Evolutionary conservation across 225 moss, liverwort and hornwort genomes (phyloP).

Genomic region (Sphagnum contortum): DNA sequence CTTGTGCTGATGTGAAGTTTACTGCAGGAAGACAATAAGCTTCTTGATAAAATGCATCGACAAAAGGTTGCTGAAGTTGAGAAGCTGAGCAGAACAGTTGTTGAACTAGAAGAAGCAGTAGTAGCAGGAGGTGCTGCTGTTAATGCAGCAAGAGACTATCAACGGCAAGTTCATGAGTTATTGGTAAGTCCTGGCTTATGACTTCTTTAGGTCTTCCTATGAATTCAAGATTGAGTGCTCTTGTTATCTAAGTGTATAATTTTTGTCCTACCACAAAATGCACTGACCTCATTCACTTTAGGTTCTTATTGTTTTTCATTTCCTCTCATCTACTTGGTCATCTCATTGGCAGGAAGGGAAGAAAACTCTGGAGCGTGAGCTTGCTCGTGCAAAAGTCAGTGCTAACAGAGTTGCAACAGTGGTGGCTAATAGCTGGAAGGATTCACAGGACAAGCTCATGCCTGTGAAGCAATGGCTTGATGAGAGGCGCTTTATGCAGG

Average conservation of each 20-base stretch:
- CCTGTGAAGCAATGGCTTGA: constrained; percentile 69
- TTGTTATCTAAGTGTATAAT: neutral
- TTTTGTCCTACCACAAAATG: neutral
- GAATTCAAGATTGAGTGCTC: neutral
- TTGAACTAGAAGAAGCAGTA: constrained; percentile 52
- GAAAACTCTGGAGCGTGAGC: constrained; percentile 58
- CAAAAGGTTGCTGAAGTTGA: constrained; percentile 59
- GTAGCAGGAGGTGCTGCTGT: constrained; percentile 60
- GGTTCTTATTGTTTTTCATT: neutral
- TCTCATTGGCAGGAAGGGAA: constrained; percentile 46
- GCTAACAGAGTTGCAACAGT: constrained; percentile 60
- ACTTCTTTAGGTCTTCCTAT: neutral
- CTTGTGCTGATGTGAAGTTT: neutral
- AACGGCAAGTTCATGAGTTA: constrained; percentile 61
- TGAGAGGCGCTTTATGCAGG: constrained; percentile 58
- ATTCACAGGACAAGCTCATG: constrained; percentile 55
- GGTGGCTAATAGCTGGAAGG: constrained; percentile 62
- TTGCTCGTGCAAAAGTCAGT: constrained; percentile 51
- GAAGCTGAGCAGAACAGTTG: constrained; percentile 46
- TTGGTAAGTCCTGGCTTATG: constrained; percentile 19
- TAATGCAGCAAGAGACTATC: constrained; percentile 59
- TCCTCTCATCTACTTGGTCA: neutral
- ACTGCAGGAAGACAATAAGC: constrained; percentile 59
- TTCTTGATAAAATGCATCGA: constrained; percentile 65
- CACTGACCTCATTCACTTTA: too few species aligned